A percentile compares a stretch with the other conserved stretches of the same genome.
Evolutionary conservation across 768 basidiomycete genomes (phyloP).

Genomic region (Kwoniella newhampshirensis): DNA sequence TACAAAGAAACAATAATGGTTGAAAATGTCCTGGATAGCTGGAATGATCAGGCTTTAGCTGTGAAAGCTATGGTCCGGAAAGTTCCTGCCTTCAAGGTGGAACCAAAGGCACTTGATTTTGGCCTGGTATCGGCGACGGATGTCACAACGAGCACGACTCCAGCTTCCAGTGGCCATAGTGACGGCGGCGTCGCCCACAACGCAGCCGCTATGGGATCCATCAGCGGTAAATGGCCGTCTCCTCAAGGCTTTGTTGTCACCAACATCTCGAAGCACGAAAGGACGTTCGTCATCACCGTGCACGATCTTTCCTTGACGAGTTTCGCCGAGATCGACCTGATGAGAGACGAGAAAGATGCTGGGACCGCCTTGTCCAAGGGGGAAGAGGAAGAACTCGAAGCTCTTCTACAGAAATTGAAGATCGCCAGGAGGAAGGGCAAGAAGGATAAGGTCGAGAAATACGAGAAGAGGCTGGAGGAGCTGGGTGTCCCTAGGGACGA

Average conservation of each 20-base stretch:
- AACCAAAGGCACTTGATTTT: constrained; percentile 37
- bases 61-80: constrained; percentile 51
- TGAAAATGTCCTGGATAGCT: constrained; percentile 47
- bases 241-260: constrained; percentile 34
- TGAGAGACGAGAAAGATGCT: constrained; percentile 35
- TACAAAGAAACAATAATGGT: constrained; percentile 49
- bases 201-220: neutral
- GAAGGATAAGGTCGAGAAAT: constrained; percentile 48
- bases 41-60: constrained; percentile 43
- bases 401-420: constrained; percentile 50
- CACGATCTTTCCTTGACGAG: neutral
- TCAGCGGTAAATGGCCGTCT: neutral
- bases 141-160: neutral
- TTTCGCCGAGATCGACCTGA: constrained; percentile 29
- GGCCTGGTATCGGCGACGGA: constrained; percentile 16
- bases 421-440: constrained; percentile 49
- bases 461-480: constrained; percentile 40
- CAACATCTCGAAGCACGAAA: constrained; percentile 45
- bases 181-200: neutral
- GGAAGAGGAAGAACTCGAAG: constrained; percentile 50
- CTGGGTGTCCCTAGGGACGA: constrained; percentile 32
- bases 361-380: constrained; percentile 40
- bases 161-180: neutral
- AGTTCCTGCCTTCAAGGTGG: constrained; percentile 44
- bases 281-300: constrained; percentile 42